Evolutionary conservation across 495 filamentous ascomycete species (phyloP), one percentile per base, ranked within the genome.

Genomic region (Xylaria scruposa): DNA sequence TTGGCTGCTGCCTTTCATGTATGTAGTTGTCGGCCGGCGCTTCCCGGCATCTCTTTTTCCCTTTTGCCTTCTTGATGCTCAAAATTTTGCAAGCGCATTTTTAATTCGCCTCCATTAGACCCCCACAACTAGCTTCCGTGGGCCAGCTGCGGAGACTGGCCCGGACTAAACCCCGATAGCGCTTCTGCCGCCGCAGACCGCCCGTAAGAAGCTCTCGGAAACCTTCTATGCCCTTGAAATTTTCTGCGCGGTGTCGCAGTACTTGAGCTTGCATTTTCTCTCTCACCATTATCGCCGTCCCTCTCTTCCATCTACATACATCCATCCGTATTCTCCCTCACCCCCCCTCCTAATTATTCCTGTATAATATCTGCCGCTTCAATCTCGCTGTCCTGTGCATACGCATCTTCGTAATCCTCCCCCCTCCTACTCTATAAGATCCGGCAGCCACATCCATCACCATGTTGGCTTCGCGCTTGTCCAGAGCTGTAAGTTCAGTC

Each of bases 401-500:
- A 53, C 33, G 72, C 47, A 21, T 75, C 44, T 72, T 54, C 74
- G 71, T 81, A 78, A 73, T 77, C 71, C 47, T 56, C 29, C 36
- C 59, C 59, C 62, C 74, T 78, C 70, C 58, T 59, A 46, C 64
- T 62, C 31, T 47, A 54, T 60, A 56, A 36, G 68, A 54, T 15
- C 42, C 53, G 21, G 58, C 81, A 83, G 83, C 79, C 83, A 70
- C 67, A 74, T 70, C 62, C 73, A 60, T 83, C 84, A 89, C 74
- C 68, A 92, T 93, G 91, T 81, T 92, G 81, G 83, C 90, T 65
- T 81, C 89, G 77, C 85, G 89, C 76, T 81, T 93, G 72, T 84
- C 89, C 71, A 85, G 90, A 80, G 91, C 88, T 83, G 94, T 97
- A 91, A 86, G 91, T 89, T 81, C 78, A 80, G 33, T 80, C 74